Conservation (phyloP, 345 rosid genomes). For the Raphanus raphanistrum region DNA sequence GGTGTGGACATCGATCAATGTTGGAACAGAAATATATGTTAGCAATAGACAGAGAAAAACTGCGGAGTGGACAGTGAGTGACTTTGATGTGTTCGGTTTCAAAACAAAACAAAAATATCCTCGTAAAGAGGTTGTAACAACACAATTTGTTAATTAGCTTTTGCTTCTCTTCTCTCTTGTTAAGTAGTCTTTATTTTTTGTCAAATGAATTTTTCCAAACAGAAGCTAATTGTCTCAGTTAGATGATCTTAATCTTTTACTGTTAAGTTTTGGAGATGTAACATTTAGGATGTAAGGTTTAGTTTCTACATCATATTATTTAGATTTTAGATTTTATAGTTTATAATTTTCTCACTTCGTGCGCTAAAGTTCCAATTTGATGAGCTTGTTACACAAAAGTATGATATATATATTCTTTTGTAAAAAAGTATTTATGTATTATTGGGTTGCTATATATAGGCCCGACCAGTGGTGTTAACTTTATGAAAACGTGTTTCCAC, state of each 20-base stretch:
- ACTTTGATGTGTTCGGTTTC: constrained; percentile 53
- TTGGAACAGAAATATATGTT: constrained; percentile 55
- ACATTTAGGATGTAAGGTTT: too few relatives aligned
- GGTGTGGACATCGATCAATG: constrained; percentile 47
- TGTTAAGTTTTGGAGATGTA: background rate
- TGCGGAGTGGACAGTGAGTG: constrained; percentile 53
- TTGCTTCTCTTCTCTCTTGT: background rate
- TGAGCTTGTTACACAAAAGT: background rate
- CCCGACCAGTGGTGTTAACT: constrained; percentile 34
- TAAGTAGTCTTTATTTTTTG: background rate
- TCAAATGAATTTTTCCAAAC: background rate
- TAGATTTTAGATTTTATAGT: background rate
- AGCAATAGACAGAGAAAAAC: constrained; percentile 40
- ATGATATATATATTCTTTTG: background rate
- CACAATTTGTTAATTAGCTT: constrained; percentile 7
- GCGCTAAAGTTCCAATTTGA: background rate
- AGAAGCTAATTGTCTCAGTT: constrained; percentile 1
- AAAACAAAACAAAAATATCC: constrained; percentile 12
- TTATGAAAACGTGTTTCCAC: constrained; percentile 38
- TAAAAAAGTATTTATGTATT: constrained; percentile 14
- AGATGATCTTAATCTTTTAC: background rate
- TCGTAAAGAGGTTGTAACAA: constrained; percentile 16
- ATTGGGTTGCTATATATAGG: constrained; percentile 32
- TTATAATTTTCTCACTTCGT: background rate
- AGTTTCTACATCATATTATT: too few relatives aligned